phyloP scores from a whole-genome alignment of 2,329 filamentous ascomycete species.

The Zelopaecilomyces penicillatus region DNA sequence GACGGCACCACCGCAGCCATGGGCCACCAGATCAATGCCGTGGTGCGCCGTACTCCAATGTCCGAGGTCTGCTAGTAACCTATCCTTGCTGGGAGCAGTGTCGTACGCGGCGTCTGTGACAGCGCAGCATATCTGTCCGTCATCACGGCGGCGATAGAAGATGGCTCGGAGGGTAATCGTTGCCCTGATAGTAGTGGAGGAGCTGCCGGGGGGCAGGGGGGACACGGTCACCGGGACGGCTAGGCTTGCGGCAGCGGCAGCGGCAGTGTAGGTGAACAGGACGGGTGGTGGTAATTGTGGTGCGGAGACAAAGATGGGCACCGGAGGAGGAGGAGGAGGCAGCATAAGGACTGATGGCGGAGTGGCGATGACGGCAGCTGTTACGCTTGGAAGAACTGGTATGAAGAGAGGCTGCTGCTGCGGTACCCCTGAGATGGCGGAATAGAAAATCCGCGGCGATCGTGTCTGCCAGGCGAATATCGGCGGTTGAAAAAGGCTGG shows the following conservation, averaged over 20 bases:
- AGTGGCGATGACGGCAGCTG: no score
- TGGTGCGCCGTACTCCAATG: background rate
- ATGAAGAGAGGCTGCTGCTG: background rate
- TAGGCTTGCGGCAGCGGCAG: no score
- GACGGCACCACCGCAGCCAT: background rate
- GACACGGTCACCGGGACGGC: no score
- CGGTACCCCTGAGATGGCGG: background rate
- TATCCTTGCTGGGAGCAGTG: slow-evolving; percentile 1
- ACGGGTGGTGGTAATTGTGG: no score
- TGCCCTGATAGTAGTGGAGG: background rate
- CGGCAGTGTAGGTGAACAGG: no score
- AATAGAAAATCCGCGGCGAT: no score
- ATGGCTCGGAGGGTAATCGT: background rate
- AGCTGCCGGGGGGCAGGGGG: background rate
- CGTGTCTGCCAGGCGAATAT: slow-evolving; percentile 11
- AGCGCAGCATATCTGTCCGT: background rate
- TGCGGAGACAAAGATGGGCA: no score
- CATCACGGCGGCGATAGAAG: background rate
- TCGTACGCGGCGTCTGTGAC: background rate
- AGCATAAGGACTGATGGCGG: no score
- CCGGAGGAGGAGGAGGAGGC: no score
- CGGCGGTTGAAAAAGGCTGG: slow-evolving; percentile 6
- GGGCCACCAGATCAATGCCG: background rate
- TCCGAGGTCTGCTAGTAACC: background rate
- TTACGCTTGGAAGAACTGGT: background rate